phyloP scores from a whole-genome alignment of 768 basidiomycete genomes.

The Kwoniella sp. region DNA sequence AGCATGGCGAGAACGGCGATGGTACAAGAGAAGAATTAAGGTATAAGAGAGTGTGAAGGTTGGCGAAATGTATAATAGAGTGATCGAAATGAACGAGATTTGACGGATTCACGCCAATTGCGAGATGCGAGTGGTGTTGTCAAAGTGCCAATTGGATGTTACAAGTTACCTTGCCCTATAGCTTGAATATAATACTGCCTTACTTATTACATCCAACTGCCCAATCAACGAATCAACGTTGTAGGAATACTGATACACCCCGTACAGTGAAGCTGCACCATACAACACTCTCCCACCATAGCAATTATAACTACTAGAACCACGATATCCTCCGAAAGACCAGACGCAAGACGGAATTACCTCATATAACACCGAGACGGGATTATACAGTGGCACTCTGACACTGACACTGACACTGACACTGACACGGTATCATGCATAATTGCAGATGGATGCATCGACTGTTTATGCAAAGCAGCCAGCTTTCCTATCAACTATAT shows the following conservation, averaged over 20 bases:
- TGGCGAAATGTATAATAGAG: slow-evolving; percentile 1
- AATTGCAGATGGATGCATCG: background rate
- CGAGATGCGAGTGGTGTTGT: background rate
- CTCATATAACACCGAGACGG: background rate
- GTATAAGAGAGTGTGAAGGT: slow-evolving; percentile 2
- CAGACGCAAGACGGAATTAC: slow-evolving; percentile 3
- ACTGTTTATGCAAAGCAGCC: too few relatives aligned
- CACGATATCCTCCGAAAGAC: slow-evolving; percentile 1
- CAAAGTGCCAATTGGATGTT: slow-evolving; percentile 1
- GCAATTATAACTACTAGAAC: background rate
- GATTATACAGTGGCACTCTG: background rate
- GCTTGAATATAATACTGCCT: background rate
- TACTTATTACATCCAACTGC: slow-evolving; percentile 12
- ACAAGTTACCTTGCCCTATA: too few relatives aligned
- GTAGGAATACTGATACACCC: background rate
- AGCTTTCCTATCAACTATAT: too few relatives aligned
- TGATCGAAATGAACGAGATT: background rate
- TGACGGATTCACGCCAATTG: background rate
- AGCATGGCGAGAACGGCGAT: slow-evolving; percentile 24
- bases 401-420: too few relatives aligned
- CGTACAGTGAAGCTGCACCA: background rate
- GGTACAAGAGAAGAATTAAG: background rate
- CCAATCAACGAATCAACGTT: slow-evolving; percentile 15
- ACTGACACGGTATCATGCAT: background rate
- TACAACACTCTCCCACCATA: background rate